Evolutionary conservation across 352 stramenopile species (phyloP), one percentile per base, ranked within the genome.

Genomic region (Phytophthora brassicae): DNA sequence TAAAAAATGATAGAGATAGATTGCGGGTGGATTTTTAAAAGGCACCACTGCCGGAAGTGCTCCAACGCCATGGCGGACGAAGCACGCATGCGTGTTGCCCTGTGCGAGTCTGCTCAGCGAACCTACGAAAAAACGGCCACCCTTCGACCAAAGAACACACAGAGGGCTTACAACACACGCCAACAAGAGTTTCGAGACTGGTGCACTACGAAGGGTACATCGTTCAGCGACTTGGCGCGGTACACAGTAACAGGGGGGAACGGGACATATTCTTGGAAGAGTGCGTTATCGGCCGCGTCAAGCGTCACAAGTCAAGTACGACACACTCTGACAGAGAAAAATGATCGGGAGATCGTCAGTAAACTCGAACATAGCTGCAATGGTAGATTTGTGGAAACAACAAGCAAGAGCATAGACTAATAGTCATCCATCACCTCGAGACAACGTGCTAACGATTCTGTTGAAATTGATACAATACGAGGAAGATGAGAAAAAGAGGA

Each of bases 381-480:
- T 64, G 38, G 45, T 56, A 12, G 36, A 52, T 13, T 29, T 53
- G 14, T 61, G 53, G 20, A n/a, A 17, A 2, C 13, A 61, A 5
- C 42, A 48, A 22, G 3, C 46, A 24, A 4, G 14, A 9, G 7
- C 19, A 4, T 16, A 22, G 12, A 23, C 53, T 4, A 60, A 60
- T 17, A 60, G 19, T 6, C 13, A 51, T 9, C 6, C 29, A 2
- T 52, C 29, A 1, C 42, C 43, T 13, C 53, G 20, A 0, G 9
- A 58, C 7, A 8, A 31, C 4, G 26, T 8, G 26, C 4, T 31
- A 8, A 31, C 26, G 26, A 31, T 31, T 4, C 26, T 31, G 8
- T 31, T 31, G 26, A 31, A 31, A 8, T 31, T 31, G 8, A 31
- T 8, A 31, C 26, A 31, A 31, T 31, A 9, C 8, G 26, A 31